These are phyloP conservation scores for Rhodotorula diobovata DNA, from an alignment of 768 basidiomycete genomes.

Conservation along the genomic window DNA sequence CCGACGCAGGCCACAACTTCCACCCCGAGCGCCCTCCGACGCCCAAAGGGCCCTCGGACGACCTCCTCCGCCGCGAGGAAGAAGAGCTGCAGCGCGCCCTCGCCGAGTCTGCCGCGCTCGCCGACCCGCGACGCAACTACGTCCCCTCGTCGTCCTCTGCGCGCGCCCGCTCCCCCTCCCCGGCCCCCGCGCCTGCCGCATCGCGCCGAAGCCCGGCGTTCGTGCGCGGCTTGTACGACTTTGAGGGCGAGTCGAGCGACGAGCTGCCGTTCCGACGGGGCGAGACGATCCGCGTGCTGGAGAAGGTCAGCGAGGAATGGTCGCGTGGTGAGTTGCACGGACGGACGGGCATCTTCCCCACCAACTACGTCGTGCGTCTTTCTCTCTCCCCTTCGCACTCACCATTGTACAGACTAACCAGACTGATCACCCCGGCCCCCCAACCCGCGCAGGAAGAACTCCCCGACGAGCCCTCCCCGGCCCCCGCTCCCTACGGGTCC, in stretches of 20 bases:
- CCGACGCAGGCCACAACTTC: conserved; percentile 34
- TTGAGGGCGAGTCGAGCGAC: conserved; percentile 78
- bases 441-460: conserved; percentile 61
- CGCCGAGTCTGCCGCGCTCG: conserved; percentile 46
- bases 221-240: conserved; percentile 81
- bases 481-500: too few relatives aligned
- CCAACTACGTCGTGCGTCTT: conserved; percentile 80
- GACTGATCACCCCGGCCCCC: too few relatives aligned
- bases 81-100: conserved; percentile 89
- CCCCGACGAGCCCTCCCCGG: conserved; percentile 67
- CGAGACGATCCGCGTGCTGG: conserved; percentile 89
- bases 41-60: conserved; percentile 51
- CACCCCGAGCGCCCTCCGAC: background rate
- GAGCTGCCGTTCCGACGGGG: conserved; percentile 89
- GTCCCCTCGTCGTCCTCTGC: conserved; percentile 35
- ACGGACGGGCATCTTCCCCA: conserved; percentile 89
- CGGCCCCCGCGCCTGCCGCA: conserved; percentile 59
- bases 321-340: conserved; percentile 81
- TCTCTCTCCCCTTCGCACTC: background rate
- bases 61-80: conserved; percentile 76
- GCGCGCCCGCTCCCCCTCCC: conserved; percentile 44
- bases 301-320: conserved; percentile 92
- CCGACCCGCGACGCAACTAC: conserved; percentile 24
- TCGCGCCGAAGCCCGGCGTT: conserved; percentile 49
- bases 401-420: background rate